Percentiles rank a stretch among this genome's conserved stretches.
Evolutionary conservation across 2,329 filamentous ascomycete genomes (phyloP).

Genomic region (Endocalyx cinctus): DNA sequence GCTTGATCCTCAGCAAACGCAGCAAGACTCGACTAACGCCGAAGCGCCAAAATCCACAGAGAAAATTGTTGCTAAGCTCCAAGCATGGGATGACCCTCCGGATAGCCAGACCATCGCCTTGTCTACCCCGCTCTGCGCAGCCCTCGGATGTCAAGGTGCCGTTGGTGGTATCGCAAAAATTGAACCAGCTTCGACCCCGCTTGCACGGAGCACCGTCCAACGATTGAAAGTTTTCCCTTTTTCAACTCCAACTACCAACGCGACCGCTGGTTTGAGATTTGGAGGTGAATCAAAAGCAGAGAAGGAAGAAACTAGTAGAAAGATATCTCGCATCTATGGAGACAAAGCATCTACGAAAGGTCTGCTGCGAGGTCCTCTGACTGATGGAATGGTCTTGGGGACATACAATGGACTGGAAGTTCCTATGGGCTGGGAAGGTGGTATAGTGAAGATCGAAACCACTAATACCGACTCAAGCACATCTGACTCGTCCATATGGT

Average conservation of each 20-base stretch:
- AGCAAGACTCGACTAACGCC: conserved; percentile 60
- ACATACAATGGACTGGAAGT: conserved; percentile 48
- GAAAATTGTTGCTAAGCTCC: conserved; percentile 71
- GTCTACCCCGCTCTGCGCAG: conserved; percentile 70
- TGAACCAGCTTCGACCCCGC: conserved; percentile 71
- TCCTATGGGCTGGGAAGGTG: conserved; percentile 71
- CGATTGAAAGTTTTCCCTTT: conserved; percentile 81
- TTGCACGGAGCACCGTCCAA: conserved; percentile 61
- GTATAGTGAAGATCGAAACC: conserved; percentile 74
- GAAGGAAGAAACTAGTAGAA: conserved; percentile 69
- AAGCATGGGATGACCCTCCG: conserved; percentile 81
- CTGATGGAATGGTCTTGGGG: conserved; percentile 77
- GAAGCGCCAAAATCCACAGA: conserved; percentile 48
- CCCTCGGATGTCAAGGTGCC: conserved; percentile 66
- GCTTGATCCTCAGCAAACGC: conserved; percentile 62
- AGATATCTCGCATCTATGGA: conserved; percentile 68
- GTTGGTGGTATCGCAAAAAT: conserved; percentile 85
- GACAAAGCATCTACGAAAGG: conserved; percentile 48
- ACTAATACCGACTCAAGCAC: conserved; percentile 29
- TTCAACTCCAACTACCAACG: conserved; percentile 48
- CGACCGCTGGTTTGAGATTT: conserved; percentile 69
- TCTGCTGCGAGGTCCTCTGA: conserved; percentile 77
- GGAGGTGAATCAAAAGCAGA: conserved; percentile 83
- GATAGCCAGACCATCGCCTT: conserved; percentile 76
- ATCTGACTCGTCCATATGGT: conserved; percentile 60